Evolutionary conservation across 148 eudicot genomes (phyloP).

Genomic region (Vaccinium macrocarpon): DNA sequence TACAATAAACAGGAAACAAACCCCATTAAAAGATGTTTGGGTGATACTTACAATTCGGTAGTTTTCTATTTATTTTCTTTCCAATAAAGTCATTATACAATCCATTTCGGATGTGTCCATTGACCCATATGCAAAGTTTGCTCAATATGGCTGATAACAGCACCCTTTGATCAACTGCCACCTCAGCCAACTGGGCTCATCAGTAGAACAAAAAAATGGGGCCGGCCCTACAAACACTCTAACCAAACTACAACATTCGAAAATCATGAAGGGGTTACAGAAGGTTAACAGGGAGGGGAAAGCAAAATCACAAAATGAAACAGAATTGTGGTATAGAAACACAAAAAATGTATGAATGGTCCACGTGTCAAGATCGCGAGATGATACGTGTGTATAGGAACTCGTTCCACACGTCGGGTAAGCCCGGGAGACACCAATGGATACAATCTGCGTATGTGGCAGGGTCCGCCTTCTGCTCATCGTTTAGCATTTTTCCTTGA

Average conservation of each 20-base stretch:
- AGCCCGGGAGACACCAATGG: slow-evolving; percentile 95
- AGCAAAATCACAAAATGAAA: background rate
- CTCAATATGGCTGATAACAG: background rate
- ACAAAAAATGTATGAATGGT: background rate
- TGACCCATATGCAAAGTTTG: background rate
- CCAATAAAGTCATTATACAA: slow-evolving; percentile 13
- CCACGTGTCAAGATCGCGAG: slow-evolving; percentile 36
- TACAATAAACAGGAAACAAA: background rate
- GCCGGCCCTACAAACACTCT: background rate
- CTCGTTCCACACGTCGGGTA: slow-evolving; percentile 97
- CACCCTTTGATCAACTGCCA: background rate
- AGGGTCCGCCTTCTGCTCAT: slow-evolving; percentile 75
- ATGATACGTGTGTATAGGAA: slow-evolving; percentile 74
- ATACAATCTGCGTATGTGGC: slow-evolving; percentile 74
- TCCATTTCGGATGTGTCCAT: background rate
- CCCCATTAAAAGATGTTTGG: background rate
- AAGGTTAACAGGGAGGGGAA: background rate
- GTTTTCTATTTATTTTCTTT: slow-evolving; percentile 9
- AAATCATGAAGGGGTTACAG: background rate
- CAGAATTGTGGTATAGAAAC: background rate
- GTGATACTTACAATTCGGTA: slow-evolving; percentile 15
- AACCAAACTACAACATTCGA: background rate
- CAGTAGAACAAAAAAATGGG: background rate
- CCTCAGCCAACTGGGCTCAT: slow-evolving; percentile 1
- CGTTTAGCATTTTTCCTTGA: slow-evolving; percentile 72